phyloP scores from a whole-genome alignment of 73 alveolate species.

The Paramecium tetraurelia region DNA sequence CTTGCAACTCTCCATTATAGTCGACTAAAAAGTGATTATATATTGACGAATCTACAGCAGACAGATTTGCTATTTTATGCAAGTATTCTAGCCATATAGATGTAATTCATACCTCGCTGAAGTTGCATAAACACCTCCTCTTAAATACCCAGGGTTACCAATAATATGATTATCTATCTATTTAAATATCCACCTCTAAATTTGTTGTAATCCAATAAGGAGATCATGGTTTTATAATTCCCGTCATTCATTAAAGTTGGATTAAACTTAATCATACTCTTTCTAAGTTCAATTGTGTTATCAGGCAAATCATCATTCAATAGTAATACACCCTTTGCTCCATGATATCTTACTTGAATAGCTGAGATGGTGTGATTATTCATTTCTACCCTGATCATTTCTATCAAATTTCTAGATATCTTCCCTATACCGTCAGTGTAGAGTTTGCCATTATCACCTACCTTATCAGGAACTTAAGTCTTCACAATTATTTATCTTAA shows the following conservation, averaged over 20 bases:
- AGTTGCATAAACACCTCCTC: constrained; percentile 64
- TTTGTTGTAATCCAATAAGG: constrained; percentile 75
- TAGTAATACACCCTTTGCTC: constrained; percentile 85
- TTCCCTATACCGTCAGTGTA: constrained; percentile 88
- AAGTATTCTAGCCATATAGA: constrained; percentile 37
- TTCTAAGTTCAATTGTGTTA: constrained; percentile 74
- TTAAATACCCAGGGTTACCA: constrained; percentile 68
- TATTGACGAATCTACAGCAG: constrained; percentile 59
- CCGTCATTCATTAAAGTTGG: constrained; percentile 53
- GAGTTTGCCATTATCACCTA: not conserved
- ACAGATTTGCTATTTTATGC: constrained; percentile 60
- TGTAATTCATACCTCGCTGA: not conserved
- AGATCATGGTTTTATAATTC: constrained; percentile 54
- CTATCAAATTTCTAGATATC: constrained; percentile 77
- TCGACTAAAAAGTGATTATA: constrained; percentile 38
- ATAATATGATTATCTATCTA: constrained; percentile 79
- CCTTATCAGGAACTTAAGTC: not conserved
- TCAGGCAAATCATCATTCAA: constrained; percentile 74
- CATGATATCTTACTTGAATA: constrained; percentile 78
- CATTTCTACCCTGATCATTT: constrained; percentile 67
- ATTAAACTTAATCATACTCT: constrained; percentile 78
- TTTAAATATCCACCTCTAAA: constrained; percentile 80
- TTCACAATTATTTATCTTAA: constrained; percentile 36
- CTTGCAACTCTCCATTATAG: constrained; percentile 16
- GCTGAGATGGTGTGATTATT: constrained; percentile 74